These are phyloP conservation scores for Hyaloperonospora brassicae DNA, from an alignment of 352 stramenopile species.

Conservation along the genomic window DNA sequence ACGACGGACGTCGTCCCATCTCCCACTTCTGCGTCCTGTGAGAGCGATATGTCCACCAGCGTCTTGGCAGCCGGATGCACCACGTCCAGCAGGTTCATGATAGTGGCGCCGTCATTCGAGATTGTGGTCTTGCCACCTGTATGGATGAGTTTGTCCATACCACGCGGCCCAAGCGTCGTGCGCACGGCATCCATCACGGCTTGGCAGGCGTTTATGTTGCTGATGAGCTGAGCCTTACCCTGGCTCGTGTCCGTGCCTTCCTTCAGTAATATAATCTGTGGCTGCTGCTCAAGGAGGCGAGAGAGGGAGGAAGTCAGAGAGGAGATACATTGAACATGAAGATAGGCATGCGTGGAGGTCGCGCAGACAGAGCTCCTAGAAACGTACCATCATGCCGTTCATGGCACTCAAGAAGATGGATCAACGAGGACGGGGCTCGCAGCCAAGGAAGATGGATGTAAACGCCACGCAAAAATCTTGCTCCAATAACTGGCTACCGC, in stretches of 20 bases:
- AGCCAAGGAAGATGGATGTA: slow-evolving; percentile 29
- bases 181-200: slow-evolving; percentile 96
- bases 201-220: slow-evolving; percentile 86
- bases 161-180: slow-evolving; percentile 94
- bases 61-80: slow-evolving; percentile 98
- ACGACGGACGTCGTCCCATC: slow-evolving; percentile 97
- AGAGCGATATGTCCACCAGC: slow-evolving; percentile 96
- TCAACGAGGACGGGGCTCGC: slow-evolving; percentile 8
- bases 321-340: background rate
- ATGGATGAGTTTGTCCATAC: slow-evolving; percentile 99
- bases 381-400: slow-evolving; percentile 39
- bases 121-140: slow-evolving; percentile 91
- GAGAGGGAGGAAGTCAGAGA: background rate
- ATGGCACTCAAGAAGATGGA: slow-evolving; percentile 13
- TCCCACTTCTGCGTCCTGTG: slow-evolving; percentile 84
- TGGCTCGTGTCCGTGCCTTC: slow-evolving; percentile 99
- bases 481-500: slow-evolving; percentile 8
- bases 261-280: slow-evolving; percentile 97
- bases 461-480: slow-evolving; percentile 19
- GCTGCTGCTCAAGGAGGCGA: slow-evolving; percentile 55
- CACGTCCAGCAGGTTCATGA: slow-evolving; percentile 98
- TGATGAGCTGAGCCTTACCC: slow-evolving; percentile 93
- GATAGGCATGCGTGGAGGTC: too few relatives aligned
- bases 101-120: slow-evolving; percentile 98
- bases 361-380: background rate